Conservation (phyloP, 2,329 filamentous ascomycete genomes). For the Pseudopyrenochaeta lycopersici region DNA sequence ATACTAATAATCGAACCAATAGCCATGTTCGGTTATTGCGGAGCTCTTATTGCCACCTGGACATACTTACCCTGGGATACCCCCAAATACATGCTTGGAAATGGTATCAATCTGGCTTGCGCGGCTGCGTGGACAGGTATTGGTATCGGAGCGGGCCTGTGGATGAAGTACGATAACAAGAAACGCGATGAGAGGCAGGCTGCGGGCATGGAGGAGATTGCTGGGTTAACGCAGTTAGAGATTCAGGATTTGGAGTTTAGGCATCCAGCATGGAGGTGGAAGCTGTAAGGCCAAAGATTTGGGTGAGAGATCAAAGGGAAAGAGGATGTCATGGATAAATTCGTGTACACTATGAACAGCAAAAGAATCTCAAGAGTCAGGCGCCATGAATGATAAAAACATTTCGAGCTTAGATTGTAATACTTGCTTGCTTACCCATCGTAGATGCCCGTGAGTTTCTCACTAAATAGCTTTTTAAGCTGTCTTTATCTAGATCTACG, state of each 20-base stretch:
- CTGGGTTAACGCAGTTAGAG: constrained; percentile 60
- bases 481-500: no score
- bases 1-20: no score
- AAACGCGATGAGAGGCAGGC: constrained; percentile 62
- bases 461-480: no score
- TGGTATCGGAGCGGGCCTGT: constrained; percentile 55
- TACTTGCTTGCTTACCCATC: no score
- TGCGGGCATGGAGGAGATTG: constrained; percentile 57
- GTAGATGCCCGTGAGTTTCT: no score
- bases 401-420: no score
- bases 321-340: no score
- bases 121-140: constrained; percentile 45
- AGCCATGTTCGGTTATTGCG: constrained; percentile 73
- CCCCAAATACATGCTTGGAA: constrained; percentile 72
- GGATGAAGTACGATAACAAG: constrained; percentile 69
- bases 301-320: no score
- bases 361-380: no score
- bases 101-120: constrained; percentile 53
- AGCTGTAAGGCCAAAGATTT: constrained; percentile 24
- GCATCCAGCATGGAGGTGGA: constrained; percentile 70
- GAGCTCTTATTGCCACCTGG: constrained; percentile 71
- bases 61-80: constrained; percentile 67
- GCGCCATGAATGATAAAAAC: no score
- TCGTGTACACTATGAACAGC: no score
- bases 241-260: constrained; percentile 70